Conservation (phyloP, 2,329 filamentous ascomycete species). For the Fusarium sp. region DNA sequence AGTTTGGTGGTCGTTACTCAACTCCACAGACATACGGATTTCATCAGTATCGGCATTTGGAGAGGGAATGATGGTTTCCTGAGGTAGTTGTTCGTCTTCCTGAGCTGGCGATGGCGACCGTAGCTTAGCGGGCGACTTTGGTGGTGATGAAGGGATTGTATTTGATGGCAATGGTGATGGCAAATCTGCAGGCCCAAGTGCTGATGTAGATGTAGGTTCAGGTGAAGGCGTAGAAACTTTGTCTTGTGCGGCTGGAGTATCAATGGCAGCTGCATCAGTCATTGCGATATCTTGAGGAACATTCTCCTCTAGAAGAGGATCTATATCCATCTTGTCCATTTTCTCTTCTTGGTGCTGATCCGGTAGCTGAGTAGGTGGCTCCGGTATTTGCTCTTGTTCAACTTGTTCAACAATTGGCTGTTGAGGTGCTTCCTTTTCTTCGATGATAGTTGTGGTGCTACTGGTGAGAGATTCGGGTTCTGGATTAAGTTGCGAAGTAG, state of each 20-base stretch:
- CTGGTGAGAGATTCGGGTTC: slow-evolving; percentile 3
- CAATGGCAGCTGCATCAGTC: slow-evolving; percentile 21
- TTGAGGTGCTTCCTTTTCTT: slow-evolving; percentile 24
- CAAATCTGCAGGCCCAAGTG: not conserved
- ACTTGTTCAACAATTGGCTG: slow-evolving; percentile 9
- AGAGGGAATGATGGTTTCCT: slow-evolving; percentile 8
- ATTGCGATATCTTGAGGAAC: slow-evolving; percentile 34
- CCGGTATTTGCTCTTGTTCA: not conserved
- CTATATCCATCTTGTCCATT: slow-evolving; percentile 40
- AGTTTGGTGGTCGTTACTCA: slow-evolving; percentile 1
- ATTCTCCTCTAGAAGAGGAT: slow-evolving; percentile 22
- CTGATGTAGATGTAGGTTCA: not conserved
- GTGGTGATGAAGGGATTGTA: not conserved
- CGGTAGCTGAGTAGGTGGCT: slow-evolving; percentile 11
- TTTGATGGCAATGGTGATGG: slow-evolving; percentile 9
- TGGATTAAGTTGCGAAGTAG: slow-evolving; percentile 12
- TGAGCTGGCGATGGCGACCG: slow-evolving; percentile 3
- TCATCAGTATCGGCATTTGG: slow-evolving; percentile 3
- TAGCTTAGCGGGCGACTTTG: slow-evolving; percentile 2
- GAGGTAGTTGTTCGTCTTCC: slow-evolving; percentile 4
- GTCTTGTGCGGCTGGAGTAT: not conserved
- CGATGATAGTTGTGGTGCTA: slow-evolving; percentile 11
- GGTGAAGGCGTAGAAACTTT: not conserved
- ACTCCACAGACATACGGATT: slow-evolving; percentile 3
- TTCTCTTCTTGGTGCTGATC: slow-evolving; percentile 22